Percentiles rank a stretch among this genome's conserved stretches.
These are phyloP conservation scores for Phytopythium kandeliae DNA, from an alignment of 352 stramenopile genomes.

Conservation along the genomic window DNA sequence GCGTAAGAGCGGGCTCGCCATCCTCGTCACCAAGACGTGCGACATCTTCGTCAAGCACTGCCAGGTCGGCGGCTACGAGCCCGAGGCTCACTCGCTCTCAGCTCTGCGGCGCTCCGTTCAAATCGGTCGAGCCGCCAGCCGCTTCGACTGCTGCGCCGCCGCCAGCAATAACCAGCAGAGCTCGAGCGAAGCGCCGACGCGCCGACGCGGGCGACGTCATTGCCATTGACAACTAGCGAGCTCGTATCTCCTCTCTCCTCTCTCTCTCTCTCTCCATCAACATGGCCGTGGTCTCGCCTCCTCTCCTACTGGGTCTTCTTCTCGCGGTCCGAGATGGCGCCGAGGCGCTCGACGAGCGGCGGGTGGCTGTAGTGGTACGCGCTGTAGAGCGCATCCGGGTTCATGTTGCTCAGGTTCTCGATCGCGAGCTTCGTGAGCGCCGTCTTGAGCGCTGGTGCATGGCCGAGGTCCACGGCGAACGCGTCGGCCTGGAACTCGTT, in stretches of 20 bases:
- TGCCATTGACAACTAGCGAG: neutral
- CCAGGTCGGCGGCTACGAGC: neutral
- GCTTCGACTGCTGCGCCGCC: neutral
- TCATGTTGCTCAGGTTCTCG: constrained; percentile 97
- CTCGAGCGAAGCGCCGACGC: neutral
- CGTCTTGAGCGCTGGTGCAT: constrained; percentile 88
- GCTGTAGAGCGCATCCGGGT: constrained; percentile 92
- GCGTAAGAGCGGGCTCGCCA: neutral
- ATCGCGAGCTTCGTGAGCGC: constrained; percentile 96
- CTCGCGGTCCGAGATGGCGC: constrained; percentile 76
- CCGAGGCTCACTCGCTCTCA: neutral
- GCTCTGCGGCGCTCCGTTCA: neutral
- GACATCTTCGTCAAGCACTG: constrained; percentile 1
- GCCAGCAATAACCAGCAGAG: no score
- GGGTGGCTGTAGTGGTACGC: constrained; percentile 98
- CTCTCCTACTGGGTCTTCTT: constrained; percentile 52
- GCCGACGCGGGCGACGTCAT: neutral
- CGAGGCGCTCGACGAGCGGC: constrained; percentile 93
- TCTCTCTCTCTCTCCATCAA: neutral
- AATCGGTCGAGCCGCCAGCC: neutral
- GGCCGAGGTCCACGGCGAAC: constrained; percentile 91
- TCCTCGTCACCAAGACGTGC: constrained; percentile 1
- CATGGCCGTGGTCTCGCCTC: no score
- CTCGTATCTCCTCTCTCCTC: neutral
- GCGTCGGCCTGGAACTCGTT: constrained; percentile 91